Base-by-base conservation (phyloP, 148 eudicot genomes). In the Diospyros lotus region DNA sequence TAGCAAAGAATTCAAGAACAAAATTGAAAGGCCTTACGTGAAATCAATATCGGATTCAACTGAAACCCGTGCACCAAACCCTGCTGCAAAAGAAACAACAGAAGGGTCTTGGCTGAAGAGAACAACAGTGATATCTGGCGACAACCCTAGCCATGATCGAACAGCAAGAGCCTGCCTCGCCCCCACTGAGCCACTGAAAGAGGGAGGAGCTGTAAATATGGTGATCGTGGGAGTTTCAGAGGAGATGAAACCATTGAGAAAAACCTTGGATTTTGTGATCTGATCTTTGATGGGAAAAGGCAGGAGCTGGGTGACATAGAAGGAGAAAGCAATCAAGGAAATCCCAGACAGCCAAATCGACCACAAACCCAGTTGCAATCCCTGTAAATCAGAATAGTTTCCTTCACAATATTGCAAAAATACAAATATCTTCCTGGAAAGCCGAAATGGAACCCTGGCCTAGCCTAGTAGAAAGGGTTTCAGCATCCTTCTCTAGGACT, bases 141-240 rank as follows among this genome's bases (percentile, higher is more conserved):
- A 88, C 50, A 94, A 85, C 12, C 89, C 90, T 72, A 94, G 91
- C 98, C 98, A 94, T 78, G 98, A 94, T 84, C 86, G 74, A 72
- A 94, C 82, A 80, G 95, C 98, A 77, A 88, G 84, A 81, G 62
- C 74, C 81, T 89, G 95, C 68, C 82, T 90, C 70, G 75, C 76
- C 50, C 89, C 88, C 58, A 79, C 77, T 50, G 80, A 78, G 6
- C 91, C 94, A 77, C 58, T 72, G 64, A 83, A 87, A 78, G 87
- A 76, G 48, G 44, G 80, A 4, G 90, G 87, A n/a, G 85, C 89
- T 65, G 93, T 83, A 73, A 88, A 94, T 71, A 94, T 74, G 50
- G 90, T 86, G 74, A 91, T 77, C 42, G 64, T 89, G 2, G 93
- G 97, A 62, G 38, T 59, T 73, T 68, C 63, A 58, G 68, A 63